Evolutionary conservation across 148 eudicot species (phyloP).

Genomic region (Rhododendron ovatum): DNA sequence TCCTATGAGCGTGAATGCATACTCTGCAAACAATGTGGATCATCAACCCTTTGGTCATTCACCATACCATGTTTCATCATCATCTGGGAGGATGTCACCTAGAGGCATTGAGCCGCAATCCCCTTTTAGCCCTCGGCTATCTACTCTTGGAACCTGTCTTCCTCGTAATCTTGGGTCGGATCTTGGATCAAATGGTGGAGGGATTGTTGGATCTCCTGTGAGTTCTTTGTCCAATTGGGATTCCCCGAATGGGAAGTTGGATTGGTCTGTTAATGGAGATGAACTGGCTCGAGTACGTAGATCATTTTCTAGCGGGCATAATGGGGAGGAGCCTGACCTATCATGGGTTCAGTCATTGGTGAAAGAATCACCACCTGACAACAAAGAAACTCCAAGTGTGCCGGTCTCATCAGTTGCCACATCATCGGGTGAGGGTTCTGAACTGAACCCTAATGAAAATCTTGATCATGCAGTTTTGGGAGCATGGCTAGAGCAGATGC

Average conservation of each 20-base stretch:
- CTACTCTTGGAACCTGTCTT: slow-evolving; percentile 32
- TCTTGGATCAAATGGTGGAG: slow-evolving; percentile 11
- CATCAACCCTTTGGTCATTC: slow-evolving; percentile 36
- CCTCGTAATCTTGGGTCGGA: slow-evolving; percentile 16
- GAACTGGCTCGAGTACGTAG: slow-evolving; percentile 30
- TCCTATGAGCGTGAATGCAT: slow-evolving; percentile 41
- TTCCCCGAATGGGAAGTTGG: slow-evolving; percentile 38
- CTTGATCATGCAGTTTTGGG: slow-evolving; percentile 42
- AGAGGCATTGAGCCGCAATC: slow-evolving; percentile 37
- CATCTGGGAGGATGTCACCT: slow-evolving; percentile 48
- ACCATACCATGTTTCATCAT: slow-evolving; percentile 38
- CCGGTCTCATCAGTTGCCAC: slow-evolving; percentile 18
- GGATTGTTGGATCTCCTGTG: slow-evolving; percentile 34
- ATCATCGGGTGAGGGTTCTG: slow-evolving; percentile 31
- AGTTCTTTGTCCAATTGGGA: slow-evolving; percentile 48
- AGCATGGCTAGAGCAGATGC: slow-evolving; percentile 40
- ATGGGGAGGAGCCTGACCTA: slow-evolving; percentile 49
- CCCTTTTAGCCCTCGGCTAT: slow-evolving; percentile 33
- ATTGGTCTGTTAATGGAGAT: slow-evolving; percentile 49
- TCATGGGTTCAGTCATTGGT: slow-evolving; percentile 62
- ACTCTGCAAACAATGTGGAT: slow-evolving; percentile 33
- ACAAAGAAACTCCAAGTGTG: slow-evolving; percentile 20
- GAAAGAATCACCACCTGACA: slow-evolving; percentile 45
- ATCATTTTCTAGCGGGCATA: slow-evolving; percentile 24
- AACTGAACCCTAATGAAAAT: slow-evolving; percentile 27